Base-by-base conservation (phyloP, 148 eudicot species). In the Rhododendron henanense region DNA sequence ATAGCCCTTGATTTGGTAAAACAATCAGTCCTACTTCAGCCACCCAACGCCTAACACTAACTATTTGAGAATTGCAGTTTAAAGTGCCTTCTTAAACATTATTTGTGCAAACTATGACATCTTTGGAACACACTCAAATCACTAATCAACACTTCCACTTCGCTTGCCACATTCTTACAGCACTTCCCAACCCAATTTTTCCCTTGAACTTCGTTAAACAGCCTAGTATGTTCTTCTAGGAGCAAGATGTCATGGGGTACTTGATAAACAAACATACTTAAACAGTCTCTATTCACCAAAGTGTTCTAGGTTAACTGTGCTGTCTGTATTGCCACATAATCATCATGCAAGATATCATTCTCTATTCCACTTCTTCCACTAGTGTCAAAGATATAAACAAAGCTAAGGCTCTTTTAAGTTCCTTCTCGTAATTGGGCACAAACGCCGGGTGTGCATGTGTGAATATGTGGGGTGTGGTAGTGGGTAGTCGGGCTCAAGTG, bases 51-150 rank as follows among this genome's bases (percentile, higher is more conserved):
- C 81, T 11, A 79, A 0, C 35, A 9, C 10, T 44, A 79, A 47
- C 51, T 78, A n/a, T 48, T 79, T 79, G 35, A 25, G 19, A 79
- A 79, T 79, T 37, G 78, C 78, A 75, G 45, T 75, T 35, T 75
- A 15, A 7, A 59, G 10, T 39, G 51, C 74, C 50, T 59, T 82
- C 48, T 61, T 51, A 21, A 13, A 81, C 84, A 19, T 21, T 55
- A 13, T 33, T 81, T 33, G 8, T 15, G n/a, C 31, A 51, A 47
- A 80, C 61, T 21, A 57, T 39, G 41, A 13, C 69, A 23, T 39
- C n/a, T 23, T 65, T 39, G 44, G n/a, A 82, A 59, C 15, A 82
- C 50, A 21, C 16, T 39, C 50, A 14, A 65, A 83, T 25, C 55
- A 82, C 74, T 10, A 35, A 19, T 53, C 9, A 37, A 59, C n/a